These are phyloP conservation scores for Fusarium drepaniforme DNA, from an alignment of 2,329 filamentous ascomycete species.

Conservation along the genomic window DNA sequence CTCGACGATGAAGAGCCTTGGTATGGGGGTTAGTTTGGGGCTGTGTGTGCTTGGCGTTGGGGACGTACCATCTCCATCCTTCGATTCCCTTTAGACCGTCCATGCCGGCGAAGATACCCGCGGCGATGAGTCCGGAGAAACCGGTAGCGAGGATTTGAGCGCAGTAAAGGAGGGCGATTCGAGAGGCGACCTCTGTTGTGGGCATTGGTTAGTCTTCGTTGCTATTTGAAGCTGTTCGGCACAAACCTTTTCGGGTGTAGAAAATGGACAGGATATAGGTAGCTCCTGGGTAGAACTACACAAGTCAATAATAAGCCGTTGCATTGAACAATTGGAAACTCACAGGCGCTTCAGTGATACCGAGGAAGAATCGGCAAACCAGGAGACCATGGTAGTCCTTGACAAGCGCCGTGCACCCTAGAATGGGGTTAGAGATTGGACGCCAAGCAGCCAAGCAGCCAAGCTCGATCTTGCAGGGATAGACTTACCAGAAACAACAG, in stretches of 20 bases:
- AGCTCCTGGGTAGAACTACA: constrained; percentile 54
- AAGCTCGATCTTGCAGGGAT: too few species aligned
- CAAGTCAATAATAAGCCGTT: background rate
- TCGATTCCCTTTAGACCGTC: constrained; percentile 62
- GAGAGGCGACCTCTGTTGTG: constrained; percentile 70
- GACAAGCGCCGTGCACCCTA: constrained; percentile 52
- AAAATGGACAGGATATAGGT: constrained; percentile 51
- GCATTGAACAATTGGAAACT: background rate
- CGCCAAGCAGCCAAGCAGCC: too few species aligned
- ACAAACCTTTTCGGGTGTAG: constrained; percentile 48
- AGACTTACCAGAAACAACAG: constrained; percentile 49
- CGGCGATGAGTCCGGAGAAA: constrained; percentile 73
- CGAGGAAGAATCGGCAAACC: constrained; percentile 53
- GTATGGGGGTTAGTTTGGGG: background rate
- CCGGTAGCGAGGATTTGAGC: constrained; percentile 76
- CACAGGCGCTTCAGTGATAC: constrained; percentile 54
- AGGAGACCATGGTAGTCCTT: constrained; percentile 51
- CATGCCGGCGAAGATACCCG: constrained; percentile 65
- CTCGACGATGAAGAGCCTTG: too few species aligned
- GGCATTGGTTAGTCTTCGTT: background rate
- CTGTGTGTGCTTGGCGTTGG: fast-evolving
- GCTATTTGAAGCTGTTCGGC: too few species aligned
- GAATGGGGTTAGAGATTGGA: background rate
- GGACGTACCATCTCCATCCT: constrained; percentile 69
- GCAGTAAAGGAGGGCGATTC: constrained; percentile 69